These are phyloP conservation scores for Plantago rigida DNA, from an alignment of 305 asterid genomes.

Conservation along the genomic window DNA sequence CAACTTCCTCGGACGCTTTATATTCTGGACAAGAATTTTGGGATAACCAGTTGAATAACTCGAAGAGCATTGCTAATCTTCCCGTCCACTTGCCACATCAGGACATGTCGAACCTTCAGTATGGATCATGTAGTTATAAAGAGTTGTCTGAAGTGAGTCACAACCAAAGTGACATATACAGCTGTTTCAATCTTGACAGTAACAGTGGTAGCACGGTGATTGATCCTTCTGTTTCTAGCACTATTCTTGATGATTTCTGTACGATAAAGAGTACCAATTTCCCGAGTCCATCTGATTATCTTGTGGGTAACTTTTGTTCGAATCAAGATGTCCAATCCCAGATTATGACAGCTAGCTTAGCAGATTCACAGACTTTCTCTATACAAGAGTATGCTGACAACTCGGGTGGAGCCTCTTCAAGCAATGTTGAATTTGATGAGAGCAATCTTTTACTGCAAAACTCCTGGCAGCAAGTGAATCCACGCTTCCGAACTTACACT, in stretches of 20 bases:
- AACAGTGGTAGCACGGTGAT: slow-evolving; percentile 77
- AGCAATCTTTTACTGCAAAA: slow-evolving; percentile 50
- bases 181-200: slow-evolving; percentile 67
- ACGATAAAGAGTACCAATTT: slow-evolving; percentile 47
- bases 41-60: slow-evolving; percentile 46
- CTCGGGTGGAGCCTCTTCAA: slow-evolving; percentile 79
- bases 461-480: slow-evolving; percentile 65
- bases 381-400: slow-evolving; percentile 78
- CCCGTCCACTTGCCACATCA: slow-evolving; percentile 36
- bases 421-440: slow-evolving; percentile 71
- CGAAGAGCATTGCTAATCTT: slow-evolving; percentile 33
- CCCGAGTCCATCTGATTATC: slow-evolving; percentile 57
- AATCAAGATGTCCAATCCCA: slow-evolving; percentile 87
- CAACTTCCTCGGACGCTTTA: slow-evolving; percentile 26
- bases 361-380: slow-evolving; percentile 67
- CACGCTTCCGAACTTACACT: slow-evolving; percentile 80
- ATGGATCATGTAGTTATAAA: slow-evolving; percentile 42
- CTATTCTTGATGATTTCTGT: slow-evolving; percentile 57
- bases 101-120: slow-evolving; percentile 38
- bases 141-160: slow-evolving; percentile 49
- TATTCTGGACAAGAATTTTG: slow-evolving; percentile 50
- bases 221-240: slow-evolving; percentile 72
- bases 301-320: slow-evolving; percentile 53
- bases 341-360: slow-evolving; percentile 73
- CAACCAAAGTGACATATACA: slow-evolving; percentile 58